Evolutionary conservation across 2,329 filamentous ascomycete genomes (phyloP).

Genomic region (Apiospora saccharicola): DNA sequence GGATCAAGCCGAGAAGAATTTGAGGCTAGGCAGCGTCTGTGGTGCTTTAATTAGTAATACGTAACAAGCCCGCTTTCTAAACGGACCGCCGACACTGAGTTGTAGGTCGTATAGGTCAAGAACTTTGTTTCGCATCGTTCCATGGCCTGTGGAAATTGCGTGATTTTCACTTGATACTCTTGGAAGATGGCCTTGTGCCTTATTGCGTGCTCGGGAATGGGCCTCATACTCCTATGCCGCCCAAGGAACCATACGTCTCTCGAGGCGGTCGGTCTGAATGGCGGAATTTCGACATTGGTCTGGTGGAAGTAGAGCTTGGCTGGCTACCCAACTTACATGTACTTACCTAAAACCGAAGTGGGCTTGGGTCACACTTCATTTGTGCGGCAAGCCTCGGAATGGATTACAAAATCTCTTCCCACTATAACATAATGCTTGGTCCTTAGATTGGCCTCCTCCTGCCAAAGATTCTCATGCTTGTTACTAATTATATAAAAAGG

Average conservation of each 20-base stretch:
- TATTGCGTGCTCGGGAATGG: slow-evolving; percentile 15
- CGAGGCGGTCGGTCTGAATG: background rate
- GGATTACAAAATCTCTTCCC: slow-evolving; percentile 22
- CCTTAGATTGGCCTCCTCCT: background rate
- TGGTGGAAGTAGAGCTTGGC: background rate
- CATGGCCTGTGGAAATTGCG: background rate
- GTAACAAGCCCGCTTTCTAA: slow-evolving; percentile 18
- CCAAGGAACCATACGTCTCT: background rate
- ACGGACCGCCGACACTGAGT: slow-evolving; percentile 5
- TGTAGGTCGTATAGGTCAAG: background rate
- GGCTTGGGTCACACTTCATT: slow-evolving; percentile 6
- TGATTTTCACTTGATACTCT: background rate
- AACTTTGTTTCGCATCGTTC: slow-evolving; percentile 13
- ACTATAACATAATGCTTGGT: slow-evolving; percentile 16
- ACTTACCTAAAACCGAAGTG: background rate
- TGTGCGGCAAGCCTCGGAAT: slow-evolving; percentile 16
- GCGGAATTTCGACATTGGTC: background rate
- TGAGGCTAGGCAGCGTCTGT: too few species aligned
- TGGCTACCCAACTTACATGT: background rate
- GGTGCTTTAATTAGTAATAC: slow-evolving; percentile 8
- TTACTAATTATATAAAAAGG: background rate
- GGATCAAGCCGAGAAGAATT: too few species aligned
- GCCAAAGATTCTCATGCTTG: background rate
- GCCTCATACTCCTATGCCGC: background rate
- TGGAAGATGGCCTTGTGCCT: background rate